Evolutionary conservation across 148 eudicot species (phyloP).

Genomic region (Diospyros lotus): DNA sequence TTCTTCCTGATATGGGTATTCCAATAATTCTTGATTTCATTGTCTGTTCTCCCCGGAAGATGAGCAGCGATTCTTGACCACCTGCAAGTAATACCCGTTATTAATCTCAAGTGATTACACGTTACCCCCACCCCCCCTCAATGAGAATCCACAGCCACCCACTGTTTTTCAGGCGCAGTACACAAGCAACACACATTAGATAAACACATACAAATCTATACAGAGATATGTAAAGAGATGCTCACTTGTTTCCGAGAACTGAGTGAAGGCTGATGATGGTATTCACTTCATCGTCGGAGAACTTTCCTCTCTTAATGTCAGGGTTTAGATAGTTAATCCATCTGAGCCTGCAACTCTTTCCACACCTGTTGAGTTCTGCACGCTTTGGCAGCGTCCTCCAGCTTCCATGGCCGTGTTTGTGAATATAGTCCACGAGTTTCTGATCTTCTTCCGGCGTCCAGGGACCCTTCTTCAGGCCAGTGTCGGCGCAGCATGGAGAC

Average conservation of each 20-base stretch:
- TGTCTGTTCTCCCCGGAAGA: conserved; percentile 56
- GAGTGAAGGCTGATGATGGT: conserved; percentile 55
- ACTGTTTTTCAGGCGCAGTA: too few species aligned
- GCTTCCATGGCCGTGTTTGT: conserved; percentile 45
- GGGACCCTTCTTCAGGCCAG: conserved; percentile 53
- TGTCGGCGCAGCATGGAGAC: conserved; percentile 36
- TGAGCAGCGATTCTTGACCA: conserved; percentile 55
- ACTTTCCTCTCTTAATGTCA: conserved; percentile 50
- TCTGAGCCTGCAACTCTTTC: conserved; percentile 58
- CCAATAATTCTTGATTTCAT: conserved; percentile 57
- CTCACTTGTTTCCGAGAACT: conserved; percentile 56
- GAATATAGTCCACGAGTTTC: conserved; percentile 38
- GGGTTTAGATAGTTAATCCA: conserved; percentile 59
- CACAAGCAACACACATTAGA: too few species aligned
- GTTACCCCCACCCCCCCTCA: too few species aligned
- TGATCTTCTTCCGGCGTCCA: conserved; percentile 60
- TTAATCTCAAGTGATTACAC: too few species aligned
- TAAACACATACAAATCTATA: too few species aligned
- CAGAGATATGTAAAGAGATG: too few species aligned
- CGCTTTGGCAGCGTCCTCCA: conserved; percentile 51
- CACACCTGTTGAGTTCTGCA: conserved; percentile 50
- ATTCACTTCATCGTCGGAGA: conserved; percentile 47
- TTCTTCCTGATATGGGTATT: conserved; percentile 49
- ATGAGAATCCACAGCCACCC: too few species aligned
- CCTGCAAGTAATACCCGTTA: conserved; percentile 11